A percentile compares a stretch with the other conserved stretches of the same genome.
Evolutionary conservation across 2,329 filamentous ascomycete species (phyloP).

Genomic region (Pseudogymnoascus sp.): DNA sequence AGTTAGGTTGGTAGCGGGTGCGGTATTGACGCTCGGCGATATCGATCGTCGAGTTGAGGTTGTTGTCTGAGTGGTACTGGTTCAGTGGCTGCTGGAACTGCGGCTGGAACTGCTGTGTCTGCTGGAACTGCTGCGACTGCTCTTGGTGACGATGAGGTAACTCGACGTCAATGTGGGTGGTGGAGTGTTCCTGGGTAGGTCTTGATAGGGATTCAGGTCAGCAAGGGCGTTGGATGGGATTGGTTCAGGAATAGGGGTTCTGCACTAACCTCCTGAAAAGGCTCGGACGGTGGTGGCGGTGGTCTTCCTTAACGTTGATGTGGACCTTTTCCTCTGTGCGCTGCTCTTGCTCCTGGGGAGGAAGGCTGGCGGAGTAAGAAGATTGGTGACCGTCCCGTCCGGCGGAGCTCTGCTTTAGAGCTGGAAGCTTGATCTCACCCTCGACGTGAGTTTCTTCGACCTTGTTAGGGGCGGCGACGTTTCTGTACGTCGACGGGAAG

Average conservation of each 20-base stretch:
- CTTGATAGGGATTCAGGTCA: constrained; percentile 13
- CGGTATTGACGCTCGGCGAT: constrained; percentile 60
- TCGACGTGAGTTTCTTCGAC: constrained; percentile 74
- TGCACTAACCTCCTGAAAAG: constrained; percentile 29
- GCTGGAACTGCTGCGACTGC: constrained; percentile 40
- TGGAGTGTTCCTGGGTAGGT: constrained; percentile 33
- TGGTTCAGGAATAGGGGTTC: constrained; percentile 13
- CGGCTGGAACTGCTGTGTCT: constrained; percentile 45
- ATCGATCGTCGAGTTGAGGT: constrained; percentile 42
- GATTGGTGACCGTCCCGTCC: constrained; percentile 96
- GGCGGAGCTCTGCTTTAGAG: constrained; percentile 60
- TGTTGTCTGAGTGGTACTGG: constrained; percentile 38
- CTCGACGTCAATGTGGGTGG: constrained; percentile 44
- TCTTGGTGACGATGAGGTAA: constrained; percentile 26
- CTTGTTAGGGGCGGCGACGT: constrained; percentile 54
- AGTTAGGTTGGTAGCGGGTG: constrained; percentile 48
- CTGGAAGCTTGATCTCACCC: constrained; percentile 69
- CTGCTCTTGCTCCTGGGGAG: constrained; percentile 47
- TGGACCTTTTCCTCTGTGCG: constrained; percentile 69
- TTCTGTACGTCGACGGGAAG: constrained; percentile 96
- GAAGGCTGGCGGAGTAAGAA: constrained; percentile 58
- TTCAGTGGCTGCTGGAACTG: constrained; percentile 57
- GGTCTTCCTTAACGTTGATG: constrained; percentile 71
- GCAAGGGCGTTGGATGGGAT: constrained; percentile 15
- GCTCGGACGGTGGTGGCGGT: constrained; percentile 66